Evolutionary conservation across 768 basidiomycete genomes (phyloP), one percentile per base, ranked within the genome.

Genomic region (Suillus clintonianus): DNA sequence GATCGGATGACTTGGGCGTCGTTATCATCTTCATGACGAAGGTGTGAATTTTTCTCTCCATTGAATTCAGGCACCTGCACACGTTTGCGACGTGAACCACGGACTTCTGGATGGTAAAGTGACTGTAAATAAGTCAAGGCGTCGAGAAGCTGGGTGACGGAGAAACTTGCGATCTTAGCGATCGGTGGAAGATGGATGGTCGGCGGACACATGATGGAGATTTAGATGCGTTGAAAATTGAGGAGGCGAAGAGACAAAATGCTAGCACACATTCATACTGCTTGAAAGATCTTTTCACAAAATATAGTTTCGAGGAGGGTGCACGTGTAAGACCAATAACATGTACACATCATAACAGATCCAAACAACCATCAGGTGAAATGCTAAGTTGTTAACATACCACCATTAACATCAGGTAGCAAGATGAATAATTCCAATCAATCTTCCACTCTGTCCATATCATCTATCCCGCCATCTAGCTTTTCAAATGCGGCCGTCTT

Each of bases 21-120:
- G 48, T 57, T 47, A 50, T 54, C 50, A 58, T 60, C 24, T 58
- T 64, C n/a, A 32, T 51, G 43, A 10, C 19, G 41, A 34, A 42
- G 22, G 37, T 24, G 8, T 15, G 5, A 6, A 13, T 55, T 30
- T 30, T 36, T 14, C 32, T 41, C 22, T 53, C 59, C 55, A 34
- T 41, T 27, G 14, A 19, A 9, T 17, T 47, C 27, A 45, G 43
- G 17, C 4, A 7, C 10, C 17, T 47, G n/a, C 37, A 14, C 39
- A 19, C 59, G 65, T 62, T 77, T 78, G 24, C 85, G 79, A 22
- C 82, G 81, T 24, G 84, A 85, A 10, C 88, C 88, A 45, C 86
- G 83, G 2, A 92, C 85, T 42, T 80, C 81, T 2, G 91, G 89
- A 57, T 77, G 84, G 74, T 87, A 92, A 14, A 91, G 72, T 9